A percentile compares a stretch with the other conserved stretches of the same genome.
Evolutionary conservation across 2,329 filamentous ascomycete genomes (phyloP).

Genomic region (Sporothrix phasma): DNA sequence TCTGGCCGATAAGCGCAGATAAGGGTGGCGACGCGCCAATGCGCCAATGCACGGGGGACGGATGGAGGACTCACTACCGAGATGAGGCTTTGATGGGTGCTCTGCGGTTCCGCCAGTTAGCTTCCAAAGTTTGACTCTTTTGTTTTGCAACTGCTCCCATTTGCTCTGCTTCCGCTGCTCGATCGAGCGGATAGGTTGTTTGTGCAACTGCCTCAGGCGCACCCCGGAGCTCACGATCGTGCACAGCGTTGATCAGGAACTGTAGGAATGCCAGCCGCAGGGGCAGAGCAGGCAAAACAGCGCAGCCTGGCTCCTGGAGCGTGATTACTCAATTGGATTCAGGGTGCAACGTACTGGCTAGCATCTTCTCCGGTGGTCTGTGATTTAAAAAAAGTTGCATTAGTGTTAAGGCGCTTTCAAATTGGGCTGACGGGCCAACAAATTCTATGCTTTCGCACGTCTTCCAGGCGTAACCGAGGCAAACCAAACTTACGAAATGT

Average conservation of each 20-base stretch:
- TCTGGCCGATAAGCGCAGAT: conserved; percentile 3
- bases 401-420: conserved; percentile 13
- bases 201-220: background rate
- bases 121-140: conserved; percentile 18
- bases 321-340: background rate
- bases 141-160: background rate
- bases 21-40: background rate
- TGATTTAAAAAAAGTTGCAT: conserved; percentile 16
- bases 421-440: conserved; percentile 12
- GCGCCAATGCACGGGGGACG: background rate
- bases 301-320: background rate
- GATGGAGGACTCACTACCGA: conserved; percentile 42
- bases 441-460: conserved; percentile 1
- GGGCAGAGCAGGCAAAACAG: background rate
- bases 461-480: conserved; percentile 8
- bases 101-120: conserved; percentile 36
- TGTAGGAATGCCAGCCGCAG: background rate
- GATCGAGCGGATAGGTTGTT: background rate
- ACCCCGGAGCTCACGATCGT: background rate
- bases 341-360: conserved; percentile 46
- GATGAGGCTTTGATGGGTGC: conserved; percentile 60
- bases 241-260: background rate
- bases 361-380: conserved; percentile 57
- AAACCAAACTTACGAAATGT: conserved; percentile 50
- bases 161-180: background rate